phyloP scores from a whole-genome alignment of 1,284 basidiomycete species.

The Trametes sp. region DNA sequence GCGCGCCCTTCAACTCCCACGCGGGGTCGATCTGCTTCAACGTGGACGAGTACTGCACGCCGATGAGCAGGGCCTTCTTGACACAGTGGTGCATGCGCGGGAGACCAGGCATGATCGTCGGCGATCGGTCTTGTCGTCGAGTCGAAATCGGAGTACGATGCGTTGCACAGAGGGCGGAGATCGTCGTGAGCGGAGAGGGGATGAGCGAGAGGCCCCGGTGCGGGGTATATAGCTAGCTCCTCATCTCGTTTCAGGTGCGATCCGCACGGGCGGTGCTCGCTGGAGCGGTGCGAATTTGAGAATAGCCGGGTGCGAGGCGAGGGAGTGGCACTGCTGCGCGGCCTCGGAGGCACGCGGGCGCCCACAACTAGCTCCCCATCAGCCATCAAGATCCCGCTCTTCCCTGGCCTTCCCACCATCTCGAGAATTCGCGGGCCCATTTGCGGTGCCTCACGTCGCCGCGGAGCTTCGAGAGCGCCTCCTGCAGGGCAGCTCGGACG shows the following conservation, averaged over 20 bases:
- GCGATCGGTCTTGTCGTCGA: not conserved
- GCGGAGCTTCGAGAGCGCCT: not conserved
- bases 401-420: not conserved
- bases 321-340: conserved; percentile 15
- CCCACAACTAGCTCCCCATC: conserved; percentile 16
- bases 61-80: conserved; percentile 31
- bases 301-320: conserved; percentile 6
- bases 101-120: conserved; percentile 13
- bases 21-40: conserved; percentile 1
- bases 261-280: conserved; percentile 10
- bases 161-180: not conserved
- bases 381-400: conserved; percentile 3
- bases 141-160: not conserved
- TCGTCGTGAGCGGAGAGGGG: not conserved
- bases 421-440: not conserved
- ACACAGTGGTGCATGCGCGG: conserved; percentile 9
- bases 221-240: conserved; percentile 8
- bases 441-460: not conserved
- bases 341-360: conserved; percentile 8
- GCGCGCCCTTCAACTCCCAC: conserved; percentile 24
- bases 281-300: conserved; percentile 16
- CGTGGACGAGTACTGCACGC: conserved; percentile 19
- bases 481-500: not conserved
- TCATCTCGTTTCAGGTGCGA: not conserved
- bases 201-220: not conserved